Base-by-base conservation (phyloP, 176 grass and related monocot species). In the Hsuehochloa calcarea region DNA sequence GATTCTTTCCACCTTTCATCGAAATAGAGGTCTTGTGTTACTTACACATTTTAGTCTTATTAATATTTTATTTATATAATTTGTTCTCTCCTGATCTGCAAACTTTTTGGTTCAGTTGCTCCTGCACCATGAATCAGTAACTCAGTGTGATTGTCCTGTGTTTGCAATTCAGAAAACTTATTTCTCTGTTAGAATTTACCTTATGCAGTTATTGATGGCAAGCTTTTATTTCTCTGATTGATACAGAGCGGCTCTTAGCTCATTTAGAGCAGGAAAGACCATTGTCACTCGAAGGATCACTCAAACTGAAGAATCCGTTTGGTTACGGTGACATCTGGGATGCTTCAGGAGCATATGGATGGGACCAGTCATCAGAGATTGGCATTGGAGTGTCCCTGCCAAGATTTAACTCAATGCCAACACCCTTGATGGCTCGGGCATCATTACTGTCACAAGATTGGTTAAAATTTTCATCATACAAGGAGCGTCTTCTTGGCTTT, bases 271-370 rank as follows among this genome's bases (percentile, higher is more conserved):
- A 97, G 94, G 89, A 74, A 70, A 87, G 65, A 80, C 84, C 86
- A 15, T 85, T 82, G 89, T 78, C 91, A 77, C 23, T 93, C 16
- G 89, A 93, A 82, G 90, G 84, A 39, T 90, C 82, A 49, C 63
- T 97, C 34, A 97, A 81, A 56, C 67, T 84, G 15, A 97, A 81
- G 81, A 97, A 97, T 35, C 50, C 88, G 17, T 87, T 92, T 82
- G 91, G 94, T 71, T 90, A 91, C 54, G 94, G 87, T 38, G 91
- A 97, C 59, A 93, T 97, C 45, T 97, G 87, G 89, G 75, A 93
- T 73, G 90, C 84, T 86, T 97, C 91, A 16, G 88, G 82, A 37
- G 80, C 82, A 72, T 97, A 93, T 81, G 89, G 86, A 5, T 91
- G 84, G 87, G 81, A 90, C 60, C 91, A 89, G 52, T 49, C 56